Conservation (phyloP, 2,329 filamentous ascomycete genomes). For the Paecilomyces sp. region DNA sequence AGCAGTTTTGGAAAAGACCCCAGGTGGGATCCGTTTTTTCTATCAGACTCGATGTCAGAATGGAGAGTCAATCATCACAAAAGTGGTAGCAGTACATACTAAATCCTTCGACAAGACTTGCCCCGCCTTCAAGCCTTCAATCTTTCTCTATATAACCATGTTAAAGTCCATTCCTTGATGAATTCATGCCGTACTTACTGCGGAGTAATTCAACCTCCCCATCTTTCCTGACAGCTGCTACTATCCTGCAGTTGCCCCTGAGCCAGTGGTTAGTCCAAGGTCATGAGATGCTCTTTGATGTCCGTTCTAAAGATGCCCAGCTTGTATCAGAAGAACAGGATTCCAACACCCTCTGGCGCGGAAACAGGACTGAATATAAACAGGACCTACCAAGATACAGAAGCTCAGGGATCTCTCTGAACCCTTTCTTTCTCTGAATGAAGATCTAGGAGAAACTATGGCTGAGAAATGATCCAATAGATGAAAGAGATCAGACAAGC, state of each 20-base stretch:
- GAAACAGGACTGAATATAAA: too few species aligned
- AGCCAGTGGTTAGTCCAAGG: not conserved
- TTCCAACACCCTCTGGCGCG: too few species aligned
- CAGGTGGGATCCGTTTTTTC: conserved; percentile 28
- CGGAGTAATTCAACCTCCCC: conserved; percentile 33
- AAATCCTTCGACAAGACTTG: conserved; percentile 39
- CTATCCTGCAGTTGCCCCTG: not conserved
- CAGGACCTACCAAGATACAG: too few species aligned
- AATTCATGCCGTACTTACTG: conserved; percentile 19
- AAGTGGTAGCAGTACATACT: conserved; percentile 13
- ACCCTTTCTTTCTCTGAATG: too few species aligned
- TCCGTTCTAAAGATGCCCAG: too few species aligned
- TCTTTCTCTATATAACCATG: conserved; percentile 31
- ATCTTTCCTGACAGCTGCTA: conserved; percentile 12
- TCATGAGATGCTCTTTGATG: not conserved
- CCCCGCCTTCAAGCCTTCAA: conserved; percentile 39
- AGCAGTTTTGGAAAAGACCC: conserved; percentile 17
- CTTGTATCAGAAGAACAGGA: too few species aligned
- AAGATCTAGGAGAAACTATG: too few species aligned
- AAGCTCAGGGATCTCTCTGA: too few species aligned
- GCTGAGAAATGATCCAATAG: too few species aligned
- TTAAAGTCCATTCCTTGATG: conserved; percentile 7
- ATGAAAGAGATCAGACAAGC: too few species aligned
- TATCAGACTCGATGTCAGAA: conserved; percentile 8
- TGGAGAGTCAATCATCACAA: not conserved